A percentile compares a stretch with the other conserved stretches of the same genome.
phyloP scores from a whole-genome alignment of 805 yeast genomes.

The Spathaspora passalidarum region DNA sequence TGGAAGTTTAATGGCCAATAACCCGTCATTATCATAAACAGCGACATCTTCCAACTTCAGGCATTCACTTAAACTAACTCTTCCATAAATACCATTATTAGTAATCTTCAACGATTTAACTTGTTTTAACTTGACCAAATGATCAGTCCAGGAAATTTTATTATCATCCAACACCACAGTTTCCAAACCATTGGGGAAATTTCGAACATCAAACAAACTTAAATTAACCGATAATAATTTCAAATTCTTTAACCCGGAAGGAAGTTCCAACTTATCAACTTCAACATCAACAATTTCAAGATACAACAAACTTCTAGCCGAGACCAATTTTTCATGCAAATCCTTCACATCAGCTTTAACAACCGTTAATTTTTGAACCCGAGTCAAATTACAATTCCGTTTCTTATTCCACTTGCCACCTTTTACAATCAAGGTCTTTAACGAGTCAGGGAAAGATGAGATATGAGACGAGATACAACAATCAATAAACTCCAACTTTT shows the following conservation, averaged over 20 bases:
- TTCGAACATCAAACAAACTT: background rate
- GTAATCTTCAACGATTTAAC: constrained; percentile 1
- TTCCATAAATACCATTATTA: constrained; percentile 3
- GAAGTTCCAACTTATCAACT: background rate
- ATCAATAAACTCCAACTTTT: constrained; percentile 7
- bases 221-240: constrained; percentile 1
- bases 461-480: constrained; percentile 8
- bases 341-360: constrained; percentile 8
- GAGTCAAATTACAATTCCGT: constrained; percentile 4
- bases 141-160: background rate
- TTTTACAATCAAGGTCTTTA: constrained; percentile 3
- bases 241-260: constrained; percentile 3
- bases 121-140: background rate
- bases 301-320: constrained; percentile 2
- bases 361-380: constrained; percentile 5
- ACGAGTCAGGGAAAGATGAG: constrained; percentile 8
- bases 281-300: constrained; percentile 5
- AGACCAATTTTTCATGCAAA: constrained; percentile 4
- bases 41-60: constrained; percentile 1
- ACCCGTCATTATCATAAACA: constrained; percentile 1
- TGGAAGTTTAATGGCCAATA: background rate
- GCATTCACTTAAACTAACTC: background rate
- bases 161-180: constrained; percentile 4
- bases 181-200: constrained; percentile 2
- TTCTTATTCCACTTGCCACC: constrained; percentile 8